These are phyloP conservation scores for Solanum appendiculatum DNA, from an alignment of 257 asterid species.

Conservation along the genomic window DNA sequence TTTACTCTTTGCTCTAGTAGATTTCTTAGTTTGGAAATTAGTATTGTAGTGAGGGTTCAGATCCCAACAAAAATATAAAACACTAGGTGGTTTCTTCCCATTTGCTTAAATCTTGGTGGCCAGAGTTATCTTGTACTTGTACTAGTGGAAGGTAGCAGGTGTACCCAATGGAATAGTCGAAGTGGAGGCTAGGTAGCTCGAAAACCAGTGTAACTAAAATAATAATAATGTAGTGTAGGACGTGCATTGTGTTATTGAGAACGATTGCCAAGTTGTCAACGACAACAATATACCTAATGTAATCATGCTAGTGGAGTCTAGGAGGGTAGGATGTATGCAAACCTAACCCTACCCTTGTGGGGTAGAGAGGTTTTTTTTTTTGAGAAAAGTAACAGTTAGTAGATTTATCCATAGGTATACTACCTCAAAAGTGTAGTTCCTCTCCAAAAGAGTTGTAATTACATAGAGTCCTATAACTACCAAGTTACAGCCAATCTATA, in stretches of 20 bases:
- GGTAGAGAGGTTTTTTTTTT: neutral
- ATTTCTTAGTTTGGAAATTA: neutral
- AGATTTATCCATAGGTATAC: too few relatives aligned
- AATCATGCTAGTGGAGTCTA: neutral
- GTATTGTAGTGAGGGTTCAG: neutral
- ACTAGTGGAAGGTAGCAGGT: neutral
- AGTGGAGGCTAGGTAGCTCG: neutral
- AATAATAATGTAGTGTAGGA: neutral
- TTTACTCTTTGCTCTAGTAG: neutral
- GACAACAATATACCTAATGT: neutral
- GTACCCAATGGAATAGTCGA: neutral
- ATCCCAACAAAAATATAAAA: neutral
- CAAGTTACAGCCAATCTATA: too few relatives aligned
- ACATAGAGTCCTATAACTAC: too few relatives aligned
- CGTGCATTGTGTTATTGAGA: neutral
- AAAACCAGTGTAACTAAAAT: neutral
- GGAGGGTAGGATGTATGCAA: neutral
- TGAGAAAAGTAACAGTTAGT: too few relatives aligned
- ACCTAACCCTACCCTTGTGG: neutral
- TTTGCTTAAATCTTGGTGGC: neutral
- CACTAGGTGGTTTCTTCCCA: neutral
- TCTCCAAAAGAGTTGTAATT: too few relatives aligned
- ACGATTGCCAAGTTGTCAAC: neutral
- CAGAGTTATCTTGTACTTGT: neutral
- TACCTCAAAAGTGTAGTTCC: too few relatives aligned